These are phyloP conservation scores for Colletotrichum viniferum DNA, from an alignment of 2,329 filamentous ascomycete genomes.

Conservation along the genomic window DNA sequence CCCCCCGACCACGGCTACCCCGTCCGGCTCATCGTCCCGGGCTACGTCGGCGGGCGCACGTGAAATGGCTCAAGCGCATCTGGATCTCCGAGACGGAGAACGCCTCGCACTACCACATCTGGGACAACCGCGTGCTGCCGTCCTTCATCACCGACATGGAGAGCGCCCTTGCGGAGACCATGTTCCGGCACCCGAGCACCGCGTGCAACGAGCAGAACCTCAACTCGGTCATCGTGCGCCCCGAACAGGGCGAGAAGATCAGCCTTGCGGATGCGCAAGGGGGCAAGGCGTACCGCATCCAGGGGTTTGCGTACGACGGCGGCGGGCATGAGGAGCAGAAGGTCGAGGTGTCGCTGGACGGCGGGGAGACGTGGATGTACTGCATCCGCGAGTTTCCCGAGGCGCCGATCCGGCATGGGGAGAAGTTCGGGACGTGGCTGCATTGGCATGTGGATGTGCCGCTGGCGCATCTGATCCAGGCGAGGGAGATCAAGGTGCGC, in stretches of 20 bases:
- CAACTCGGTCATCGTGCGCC: conserved; percentile 51
- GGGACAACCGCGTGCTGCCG: conserved; percentile 56
- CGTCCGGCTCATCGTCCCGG: conserved; percentile 43
- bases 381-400: conserved; percentile 45
- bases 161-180: conserved; percentile 47
- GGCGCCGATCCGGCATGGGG: conserved; percentile 52
- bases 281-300: conserved; percentile 42
- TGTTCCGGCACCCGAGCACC: conserved; percentile 54
- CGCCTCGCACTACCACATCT: conserved; percentile 51
- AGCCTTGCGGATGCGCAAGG: conserved; percentile 33
- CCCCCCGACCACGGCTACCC: conserved; percentile 52
- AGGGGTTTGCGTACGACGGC: conserved; percentile 54
- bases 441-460: conserved; percentile 57
- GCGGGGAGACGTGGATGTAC: conserved; percentile 45
- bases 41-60: conserved; percentile 46
- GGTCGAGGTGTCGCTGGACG: conserved; percentile 53
- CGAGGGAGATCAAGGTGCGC: conserved; percentile 47
- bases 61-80: conserved; percentile 52
- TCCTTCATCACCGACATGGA: conserved; percentile 52
- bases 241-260: conserved; percentile 49
- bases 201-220: conserved; percentile 53
- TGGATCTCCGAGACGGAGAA: conserved; percentile 46
- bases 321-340: conserved; percentile 52
- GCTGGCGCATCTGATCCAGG: conserved; percentile 44
- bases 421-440: conserved; percentile 59